Conservation (phyloP, 2,329 filamentous ascomycete species). For the Metarhizium humberi region DNA sequence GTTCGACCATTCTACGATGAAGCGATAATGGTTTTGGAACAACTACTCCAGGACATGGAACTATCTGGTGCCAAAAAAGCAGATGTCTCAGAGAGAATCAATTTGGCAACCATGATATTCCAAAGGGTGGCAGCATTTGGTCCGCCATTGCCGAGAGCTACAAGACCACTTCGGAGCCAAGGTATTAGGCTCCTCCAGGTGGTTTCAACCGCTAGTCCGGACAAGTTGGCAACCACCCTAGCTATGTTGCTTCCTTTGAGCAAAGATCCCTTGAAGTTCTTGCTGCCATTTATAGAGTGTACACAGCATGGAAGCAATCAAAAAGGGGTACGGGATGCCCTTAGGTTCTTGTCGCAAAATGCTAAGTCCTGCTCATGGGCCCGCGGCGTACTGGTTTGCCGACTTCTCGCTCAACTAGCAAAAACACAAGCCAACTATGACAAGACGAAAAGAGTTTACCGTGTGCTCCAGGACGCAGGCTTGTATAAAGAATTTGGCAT, state of each 20-base stretch:
- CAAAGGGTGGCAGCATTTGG: constrained; percentile 9
- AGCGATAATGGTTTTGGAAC: constrained; percentile 5
- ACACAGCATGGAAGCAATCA: constrained; percentile 5
- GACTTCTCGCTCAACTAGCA: constrained; percentile 7
- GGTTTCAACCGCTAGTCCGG: constrained; percentile 9
- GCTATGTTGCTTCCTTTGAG: constrained; percentile 13
- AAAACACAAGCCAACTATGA: constrained; percentile 3
- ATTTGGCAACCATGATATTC: constrained; percentile 11
- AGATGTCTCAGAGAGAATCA: constrained; percentile 1
- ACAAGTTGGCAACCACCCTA: constrained; percentile 11
- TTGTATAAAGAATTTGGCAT: constrained; percentile 14
- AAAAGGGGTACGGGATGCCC: constrained; percentile 4
- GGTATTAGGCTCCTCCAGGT: constrained; percentile 17
- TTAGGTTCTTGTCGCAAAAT: constrained; percentile 8
- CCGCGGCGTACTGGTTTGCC: constrained; percentile 8
- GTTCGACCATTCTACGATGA: constrained; percentile 5
- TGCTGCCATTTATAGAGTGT: constrained; percentile 6
- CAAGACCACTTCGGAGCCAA: constrained; percentile 8
- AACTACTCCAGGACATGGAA: constrained; percentile 6
- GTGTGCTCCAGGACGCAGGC: constrained; percentile 17
- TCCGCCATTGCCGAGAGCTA: constrained; percentile 4
- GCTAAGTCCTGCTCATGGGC: constrained; percentile 6
- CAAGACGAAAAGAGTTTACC: constrained; percentile 17
- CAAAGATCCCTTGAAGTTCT: constrained; percentile 12
- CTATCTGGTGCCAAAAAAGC: background rate